Evolutionary conservation across 1,139 yeast genomes (phyloP), one percentile per base, ranked within the genome.

Genomic region (Blastobotrys buckinghamii): DNA sequence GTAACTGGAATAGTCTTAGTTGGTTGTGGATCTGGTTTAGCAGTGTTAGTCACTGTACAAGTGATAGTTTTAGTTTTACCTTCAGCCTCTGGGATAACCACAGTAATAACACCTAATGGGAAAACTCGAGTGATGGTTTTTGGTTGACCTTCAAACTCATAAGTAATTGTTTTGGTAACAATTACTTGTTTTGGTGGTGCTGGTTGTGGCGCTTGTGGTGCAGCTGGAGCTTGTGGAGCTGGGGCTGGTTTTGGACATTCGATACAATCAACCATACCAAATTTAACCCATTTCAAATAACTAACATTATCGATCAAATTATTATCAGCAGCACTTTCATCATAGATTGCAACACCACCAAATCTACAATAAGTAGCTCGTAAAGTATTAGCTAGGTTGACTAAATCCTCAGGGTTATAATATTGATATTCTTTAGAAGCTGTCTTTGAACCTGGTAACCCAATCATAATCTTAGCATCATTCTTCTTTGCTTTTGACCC

Each of bases 311-410:
- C n/a, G 10, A 35, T 69, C 44, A 72, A 70, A 59, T 85, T 85
- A 3, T 73, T 64, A 65, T 74, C 76, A 13, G 83, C 89, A 65
- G 84, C 88, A 48, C 94, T 83, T 45, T 95, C 96, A 68, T 89
- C 96, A 96, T 96, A 89, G 57, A 88, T 69, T 71, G 85, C 80
- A 55, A 89, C 76, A 62, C 97, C 97, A 54, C 95, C 96, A 61
- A 88, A 85, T 45, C 76, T 67, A 22, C 59, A 45, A 50, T 71
- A 66, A 39, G 74, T 65, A 43, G 73, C 68, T 45, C 58, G 56
- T 7, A 61, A 55, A 22, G 47, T 47, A n/a, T 48, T 44, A 33
- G 62, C 58, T 22, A 22, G 4, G 8, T 42, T 33, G 7, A 54
- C 39, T 34, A 56, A 59, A 34, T 56, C 49, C 13, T 38, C 50